Base-by-base conservation (phyloP, 108 stramenopile species). In the Cafeteria roenbergensis region DNA sequence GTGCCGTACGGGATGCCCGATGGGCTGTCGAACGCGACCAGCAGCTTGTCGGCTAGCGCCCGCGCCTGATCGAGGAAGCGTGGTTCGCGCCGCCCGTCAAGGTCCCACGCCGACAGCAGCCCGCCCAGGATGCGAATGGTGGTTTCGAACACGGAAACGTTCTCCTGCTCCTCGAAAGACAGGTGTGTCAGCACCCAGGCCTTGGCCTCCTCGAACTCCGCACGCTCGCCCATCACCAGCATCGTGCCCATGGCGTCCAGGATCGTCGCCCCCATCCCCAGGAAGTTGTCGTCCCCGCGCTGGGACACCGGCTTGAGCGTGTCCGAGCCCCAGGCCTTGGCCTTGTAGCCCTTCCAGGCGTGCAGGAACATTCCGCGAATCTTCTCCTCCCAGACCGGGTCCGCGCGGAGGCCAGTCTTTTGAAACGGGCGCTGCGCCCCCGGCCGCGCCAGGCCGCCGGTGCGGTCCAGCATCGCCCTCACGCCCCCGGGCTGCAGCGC, bases 1-100 rank as follows among this genome's bases (percentile, higher is more conserved):
- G 93, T 94, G 0, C 90, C 90, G 72, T 87, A 94, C 12, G 93
- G 93, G 56, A 94, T 91, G 14, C 88, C 87, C 12, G 93, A 89
- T 20, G 76, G 51, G 14, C 89, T 92, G n/a, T 85, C 67, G 76
- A 92, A 94, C 38, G 89, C 90, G 52, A 82, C 77, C 2, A 88
- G 38, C 33, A 94, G 74, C 12, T 89, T 77, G 20, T 83, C 73
- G 2, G 86, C 93, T 38, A 91, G 74, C 61, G 92, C 93, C 28
- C 68, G 63, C 14, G 90, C 89, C 35, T 88, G 69, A 1, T 63
- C 60, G 51, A 94, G 65, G 4, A 94, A 77, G 27, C 80, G 74
- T 1, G 84, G 87, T 72, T 89, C 87, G 54, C 48, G n/a, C 56
- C 24, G 69, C 22, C 20, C 1, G 9, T 68, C 73, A 55, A 90